Base-by-base conservation (phyloP, 1,284 basidiomycete genomes). In the Tylopilus orsonianus region DNA sequence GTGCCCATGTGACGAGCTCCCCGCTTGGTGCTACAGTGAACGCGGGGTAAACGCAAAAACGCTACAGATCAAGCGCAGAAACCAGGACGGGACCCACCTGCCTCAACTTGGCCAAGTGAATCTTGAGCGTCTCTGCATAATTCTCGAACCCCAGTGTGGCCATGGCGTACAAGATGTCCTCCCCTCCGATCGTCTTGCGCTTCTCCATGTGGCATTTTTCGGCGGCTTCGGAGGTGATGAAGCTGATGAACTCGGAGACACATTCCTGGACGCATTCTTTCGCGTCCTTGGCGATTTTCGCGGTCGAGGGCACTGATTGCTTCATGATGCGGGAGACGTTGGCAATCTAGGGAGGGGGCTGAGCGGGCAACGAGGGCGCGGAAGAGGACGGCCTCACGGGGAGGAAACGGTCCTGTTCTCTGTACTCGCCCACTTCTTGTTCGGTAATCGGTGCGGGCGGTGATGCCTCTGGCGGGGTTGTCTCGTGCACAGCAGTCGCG, bases 271-370 rank as follows among this genome's bases (percentile, higher is more conserved):
- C 91, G 68, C 90, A 93, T 70, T 97, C 93, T 68, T 97, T 97
- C 20, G 94, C 92, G 70, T 97, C 94, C 68, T 96, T 96, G 3
- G 93, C 91, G 59, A 97, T 95, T 72, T 97, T 97, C 18, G 93
- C 92, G n/a, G 90, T 90, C 2, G 84, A 75, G 0, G 94, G 94
- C 2, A 97, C 83, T 2, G 89, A 78, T 29, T 83, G 75, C 66
- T 97, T 97, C 94, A 97, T 97, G 61, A 97, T 94, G 4, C 94
- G 80, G 14, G 92, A 86, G 12, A 97, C 93, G 66, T 97, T 97
- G 43, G 94, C 94, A 55, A 97, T 97, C 92, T 94, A 26, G 5
- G 0, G 6, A 19, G n/a, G 22, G 8, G 26, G 26, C 19, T 26
- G 20, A 35, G 49, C 5, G 22, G 34, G 18, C 12, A 13, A 41